Evolutionary conservation across 169 alveolate species (phyloP), one percentile per base, ranked within the genome.

Genomic region (Toxoplasma gondii): DNA sequence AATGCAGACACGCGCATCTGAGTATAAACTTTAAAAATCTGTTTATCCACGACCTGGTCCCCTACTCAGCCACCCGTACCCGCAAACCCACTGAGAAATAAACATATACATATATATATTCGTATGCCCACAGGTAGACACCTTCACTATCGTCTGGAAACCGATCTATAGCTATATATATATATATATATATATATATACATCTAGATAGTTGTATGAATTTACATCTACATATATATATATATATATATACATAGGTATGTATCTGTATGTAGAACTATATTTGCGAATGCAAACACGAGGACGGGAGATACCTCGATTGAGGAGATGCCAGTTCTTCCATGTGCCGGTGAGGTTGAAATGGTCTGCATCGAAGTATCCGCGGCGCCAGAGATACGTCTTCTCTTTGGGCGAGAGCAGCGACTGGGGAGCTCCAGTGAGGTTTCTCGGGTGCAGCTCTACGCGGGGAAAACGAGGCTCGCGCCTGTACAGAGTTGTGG

Each of bases 261-360:
- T 19, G n/a, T n/a, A 69, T 24, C 12, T 69, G 31, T 69, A n/a
- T 69, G 38, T 69, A n/a, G 12, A 69, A 7, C 12, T 69, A 29
- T 24, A 69, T 69, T 29, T 69, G 10, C 29, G 82, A 10, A 69
- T 17, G 38, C 9, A 24, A 34, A 69, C 9, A 53, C 67, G 19
- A 19, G 67, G 67, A n/a, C 22, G 58, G 58, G 4, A 49, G 58
- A 49, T 49, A 82, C 90, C 90, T 38, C 90, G 90, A 31, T 82
- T 82, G 53, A 82, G 41, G 5, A 82, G 90, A 43, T 82, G 90
- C 90, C 90, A 82, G 64, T 82, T 43, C 34, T 82, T 82, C 90
- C 90, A 82, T 7, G 67, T 82, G 64, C 41, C 90, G 31, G 90
- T 82, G 4, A 16, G 38, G 36, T 43, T 82, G 38, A 41, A 2